phyloP scores from a whole-genome alignment of 805 yeast genomes.

The Yamadazyma takamatsuzukensis region DNA sequence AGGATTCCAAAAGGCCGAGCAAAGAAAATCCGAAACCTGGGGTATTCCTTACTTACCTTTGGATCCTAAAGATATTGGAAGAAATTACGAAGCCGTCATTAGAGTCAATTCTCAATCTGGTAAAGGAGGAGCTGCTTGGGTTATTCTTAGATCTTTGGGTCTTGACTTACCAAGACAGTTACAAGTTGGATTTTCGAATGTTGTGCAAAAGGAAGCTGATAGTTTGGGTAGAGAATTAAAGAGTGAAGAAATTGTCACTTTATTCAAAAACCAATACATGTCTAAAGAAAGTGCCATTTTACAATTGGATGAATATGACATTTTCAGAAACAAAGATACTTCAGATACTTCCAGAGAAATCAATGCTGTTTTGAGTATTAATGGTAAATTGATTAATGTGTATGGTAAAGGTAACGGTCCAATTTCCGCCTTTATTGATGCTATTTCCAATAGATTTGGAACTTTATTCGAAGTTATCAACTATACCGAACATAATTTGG shows the following conservation, averaged over 20 bases:
- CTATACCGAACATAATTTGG: conserved; percentile 71
- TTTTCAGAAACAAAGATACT: conserved; percentile 29
- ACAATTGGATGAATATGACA: conserved; percentile 44
- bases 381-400: conserved; percentile 22
- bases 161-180: conserved; percentile 69
- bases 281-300: conserved; percentile 22
- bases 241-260: conserved; percentile 56
- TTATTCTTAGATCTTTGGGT: conserved; percentile 64
- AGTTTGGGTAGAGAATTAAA: conserved; percentile 64
- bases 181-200: conserved; percentile 64
- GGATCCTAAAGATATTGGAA: conserved; percentile 78
- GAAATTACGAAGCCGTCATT: conserved; percentile 78
- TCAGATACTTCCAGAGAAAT: conserved; percentile 44
- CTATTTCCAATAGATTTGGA: conserved; percentile 51
- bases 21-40: conserved; percentile 46
- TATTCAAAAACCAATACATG: conserved; percentile 57
- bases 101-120: conserved; percentile 86
- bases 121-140: conserved; percentile 87
- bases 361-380: conserved; percentile 31
- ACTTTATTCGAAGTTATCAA: conserved; percentile 58
- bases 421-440: conserved; percentile 68
- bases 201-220: conserved; percentile 66
- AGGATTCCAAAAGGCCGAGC: conserved; percentile 53
- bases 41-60: conserved; percentile 72
- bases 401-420: conserved; percentile 76